Percentiles rank a stretch among this genome's conserved stretches.
Evolutionary conservation across 306 rosid genomes (phyloP).

Genomic region (Quercus bicolor): DNA sequence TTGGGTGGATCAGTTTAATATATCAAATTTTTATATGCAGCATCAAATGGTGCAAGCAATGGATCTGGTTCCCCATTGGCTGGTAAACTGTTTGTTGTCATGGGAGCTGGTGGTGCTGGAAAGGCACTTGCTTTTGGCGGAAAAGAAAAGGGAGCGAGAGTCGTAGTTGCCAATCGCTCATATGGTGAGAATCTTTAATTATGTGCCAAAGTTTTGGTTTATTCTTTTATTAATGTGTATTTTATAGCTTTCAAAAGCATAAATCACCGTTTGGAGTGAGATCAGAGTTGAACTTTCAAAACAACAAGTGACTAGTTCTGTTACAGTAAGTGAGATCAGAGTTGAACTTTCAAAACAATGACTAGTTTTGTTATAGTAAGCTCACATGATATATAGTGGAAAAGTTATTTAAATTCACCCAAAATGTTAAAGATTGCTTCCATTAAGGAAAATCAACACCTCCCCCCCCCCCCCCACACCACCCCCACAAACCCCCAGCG

Average conservation of each 20-base stretch:
- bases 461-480: rapidly evolving
- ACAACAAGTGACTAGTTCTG: not conserved
- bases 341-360: no score
- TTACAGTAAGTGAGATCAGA: not conserved
- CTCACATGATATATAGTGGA: no score
- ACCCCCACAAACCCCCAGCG: no score
- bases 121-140: conserved; percentile 76
- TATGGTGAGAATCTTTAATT: conserved; percentile 31
- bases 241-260: not conserved
- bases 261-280: not conserved
- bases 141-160: conserved; percentile 72
- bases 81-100: conserved; percentile 57
- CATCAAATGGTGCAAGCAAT: conserved; percentile 15
- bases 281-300: not conserved
- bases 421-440: no score
- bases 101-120: conserved; percentile 82
- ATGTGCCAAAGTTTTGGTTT: not conserved
- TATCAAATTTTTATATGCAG: conserved; percentile 15
- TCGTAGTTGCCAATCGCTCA: conserved; percentile 64
- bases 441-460: no score
- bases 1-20: not conserved
- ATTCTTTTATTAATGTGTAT: not conserved
- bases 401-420: no score
- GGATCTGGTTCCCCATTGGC: conserved; percentile 45
- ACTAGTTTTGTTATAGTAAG: no score